phyloP scores from a whole-genome alignment of 768 basidiomycete genomes.

The Xerocomellus amylosporus region DNA sequence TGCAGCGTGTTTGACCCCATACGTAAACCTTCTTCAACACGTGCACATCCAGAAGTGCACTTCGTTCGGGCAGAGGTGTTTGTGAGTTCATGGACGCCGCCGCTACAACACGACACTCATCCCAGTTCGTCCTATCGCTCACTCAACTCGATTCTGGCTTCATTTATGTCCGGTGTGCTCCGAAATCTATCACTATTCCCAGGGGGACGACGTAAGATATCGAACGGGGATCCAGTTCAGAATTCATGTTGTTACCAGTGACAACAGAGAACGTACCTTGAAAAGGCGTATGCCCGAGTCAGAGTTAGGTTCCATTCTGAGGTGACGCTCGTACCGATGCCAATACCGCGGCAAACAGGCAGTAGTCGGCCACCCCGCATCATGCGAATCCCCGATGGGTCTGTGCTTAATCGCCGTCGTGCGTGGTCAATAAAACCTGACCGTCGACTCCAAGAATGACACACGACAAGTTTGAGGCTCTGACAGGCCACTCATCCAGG shows the following conservation, averaged over 20 bases:
- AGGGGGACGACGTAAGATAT: constrained; percentile 4
- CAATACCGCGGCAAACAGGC: constrained; percentile 16
- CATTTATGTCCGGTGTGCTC: constrained; percentile 12
- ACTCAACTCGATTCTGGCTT: constrained; percentile 1
- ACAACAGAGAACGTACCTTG: constrained; percentile 23
- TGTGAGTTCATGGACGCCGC: constrained; percentile 9
- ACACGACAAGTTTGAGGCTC: constrained; percentile 9
- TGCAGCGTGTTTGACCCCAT: constrained; percentile 21
- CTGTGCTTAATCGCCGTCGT: constrained; percentile 22
- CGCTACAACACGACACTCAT: constrained; percentile 17
- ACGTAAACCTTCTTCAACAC: constrained; percentile 28
- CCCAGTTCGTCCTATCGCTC: constrained; percentile 15
- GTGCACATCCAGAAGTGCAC: constrained; percentile 27
- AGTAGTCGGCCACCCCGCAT: constrained; percentile 3
- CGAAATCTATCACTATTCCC: constrained; percentile 4
- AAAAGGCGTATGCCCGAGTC: constrained; percentile 4
- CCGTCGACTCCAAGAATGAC: constrained; percentile 7
- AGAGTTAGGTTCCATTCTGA: constrained; percentile 3
- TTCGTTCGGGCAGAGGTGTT: constrained; percentile 13
- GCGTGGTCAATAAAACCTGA: constrained; percentile 2
- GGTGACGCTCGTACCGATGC: constrained; percentile 4
- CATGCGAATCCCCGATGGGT: constrained; percentile 26
- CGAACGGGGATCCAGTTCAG: constrained; percentile 25
- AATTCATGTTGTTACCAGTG: constrained; percentile 22
- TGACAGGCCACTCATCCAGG: not conserved